Conservation (phyloP, 148 eudicot genomes). For the Bassia scoparia region DNA sequence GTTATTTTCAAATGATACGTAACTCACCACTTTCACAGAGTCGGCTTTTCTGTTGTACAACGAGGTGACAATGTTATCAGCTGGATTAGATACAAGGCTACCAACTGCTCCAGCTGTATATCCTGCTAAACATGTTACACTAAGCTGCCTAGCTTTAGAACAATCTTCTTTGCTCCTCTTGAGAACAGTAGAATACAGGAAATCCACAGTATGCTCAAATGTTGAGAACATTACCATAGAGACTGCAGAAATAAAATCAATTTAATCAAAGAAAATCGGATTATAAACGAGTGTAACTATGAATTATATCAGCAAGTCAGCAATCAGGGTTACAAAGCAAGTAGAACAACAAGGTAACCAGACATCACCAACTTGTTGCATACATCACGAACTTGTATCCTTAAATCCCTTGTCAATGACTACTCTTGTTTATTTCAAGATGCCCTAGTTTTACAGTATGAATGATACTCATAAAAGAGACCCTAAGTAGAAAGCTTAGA, state of each 20-base stretch:
- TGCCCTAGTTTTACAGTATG: neutral
- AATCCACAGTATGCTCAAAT: conserved; percentile 58
- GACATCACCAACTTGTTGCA: neutral
- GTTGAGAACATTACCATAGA: conserved; percentile 66
- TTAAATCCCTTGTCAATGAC: neutral
- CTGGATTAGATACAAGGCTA: conserved; percentile 63
- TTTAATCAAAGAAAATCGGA: neutral
- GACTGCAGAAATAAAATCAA: conserved; percentile 32
- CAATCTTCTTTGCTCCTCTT: conserved; percentile 50
- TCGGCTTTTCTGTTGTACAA: conserved; percentile 51
- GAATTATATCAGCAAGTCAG: neutral
- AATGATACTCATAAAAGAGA: neutral
- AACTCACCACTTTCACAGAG: conserved; percentile 25
- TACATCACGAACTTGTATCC: conserved; percentile 3
- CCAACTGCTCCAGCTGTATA: conserved; percentile 60
- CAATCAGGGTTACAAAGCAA: neutral
- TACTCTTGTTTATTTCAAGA: neutral
- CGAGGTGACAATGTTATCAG: conserved; percentile 60
- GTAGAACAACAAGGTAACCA: neutral
- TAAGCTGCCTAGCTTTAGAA: conserved; percentile 51
- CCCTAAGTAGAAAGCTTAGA: neutral
- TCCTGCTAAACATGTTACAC: conserved; percentile 54
- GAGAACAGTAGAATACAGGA: conserved; percentile 39
- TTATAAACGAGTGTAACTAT: neutral
- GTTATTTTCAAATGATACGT: neutral